Evolutionary conservation across 805 yeast genomes (phyloP).

Genomic region (Teunomyces kruisii): DNA sequence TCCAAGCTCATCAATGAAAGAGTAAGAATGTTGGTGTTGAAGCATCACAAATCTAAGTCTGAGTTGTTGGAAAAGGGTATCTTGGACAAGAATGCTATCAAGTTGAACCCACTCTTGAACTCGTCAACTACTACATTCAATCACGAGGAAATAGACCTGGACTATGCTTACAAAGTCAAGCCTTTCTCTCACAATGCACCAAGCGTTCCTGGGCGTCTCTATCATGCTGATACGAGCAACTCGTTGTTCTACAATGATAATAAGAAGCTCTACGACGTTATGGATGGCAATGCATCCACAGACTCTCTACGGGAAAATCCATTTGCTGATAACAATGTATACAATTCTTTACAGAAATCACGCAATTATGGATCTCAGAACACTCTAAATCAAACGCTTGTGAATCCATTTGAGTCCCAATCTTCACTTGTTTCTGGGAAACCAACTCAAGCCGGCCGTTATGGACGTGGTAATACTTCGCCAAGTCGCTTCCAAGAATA

Average conservation of each 20-base stretch:
- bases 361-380: neutral
- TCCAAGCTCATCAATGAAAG: conserved; percentile 57
- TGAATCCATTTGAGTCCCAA: neutral
- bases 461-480: neutral
- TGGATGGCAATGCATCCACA: conserved; percentile 1
- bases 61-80: conserved; percentile 33
- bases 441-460: neutral
- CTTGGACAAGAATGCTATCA: conserved; percentile 22
- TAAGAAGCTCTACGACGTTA: conserved; percentile 12
- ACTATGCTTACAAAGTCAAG: conserved; percentile 2
- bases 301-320: conserved; percentile 12
- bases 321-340: conserved; percentile 8
- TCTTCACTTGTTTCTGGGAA: neutral
- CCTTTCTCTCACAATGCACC: conserved; percentile 4
- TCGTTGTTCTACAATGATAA: conserved; percentile 14
- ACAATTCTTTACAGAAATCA: neutral
- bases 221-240: neutral
- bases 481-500: neutral
- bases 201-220: neutral
- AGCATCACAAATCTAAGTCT: conserved; percentile 36
- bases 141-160: conserved; percentile 2
- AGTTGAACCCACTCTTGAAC: conserved; percentile 27
- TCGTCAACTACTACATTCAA: conserved; percentile 14
- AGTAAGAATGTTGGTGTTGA: conserved; percentile 51
- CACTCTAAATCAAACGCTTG: neutral